Conservation (phyloP, 768 basidiomycete genomes). For the Mycena crocata region DNA sequence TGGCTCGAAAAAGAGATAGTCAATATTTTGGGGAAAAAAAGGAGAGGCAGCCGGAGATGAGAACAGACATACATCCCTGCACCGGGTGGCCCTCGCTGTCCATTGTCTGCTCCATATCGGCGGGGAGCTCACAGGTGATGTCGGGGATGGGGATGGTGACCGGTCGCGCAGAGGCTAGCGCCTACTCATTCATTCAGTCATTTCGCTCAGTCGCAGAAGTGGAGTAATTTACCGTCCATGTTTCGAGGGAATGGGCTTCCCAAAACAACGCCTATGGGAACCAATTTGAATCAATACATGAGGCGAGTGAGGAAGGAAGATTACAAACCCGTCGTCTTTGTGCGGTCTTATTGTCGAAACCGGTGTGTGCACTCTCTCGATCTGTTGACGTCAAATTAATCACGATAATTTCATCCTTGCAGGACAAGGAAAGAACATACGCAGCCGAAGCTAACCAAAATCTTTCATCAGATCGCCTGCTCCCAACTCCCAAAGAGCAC, state of each 20-base stretch:
- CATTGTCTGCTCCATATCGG: background rate
- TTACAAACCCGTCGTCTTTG: slow-evolving; percentile 3
- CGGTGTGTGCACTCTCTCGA: slow-evolving; percentile 1
- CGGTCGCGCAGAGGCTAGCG: slow-evolving; percentile 41
- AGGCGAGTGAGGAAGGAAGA: slow-evolving; percentile 5
- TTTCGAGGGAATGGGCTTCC: slow-evolving; percentile 21
- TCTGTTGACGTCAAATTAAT: background rate
- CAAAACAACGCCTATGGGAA: slow-evolving; percentile 16
- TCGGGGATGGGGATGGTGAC: slow-evolving; percentile 1
- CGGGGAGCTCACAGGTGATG: background rate
- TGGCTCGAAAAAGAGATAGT: too few relatives aligned
- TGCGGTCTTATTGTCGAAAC: background rate
- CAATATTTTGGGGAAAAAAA: too few relatives aligned
- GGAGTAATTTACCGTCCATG: slow-evolving; percentile 37
- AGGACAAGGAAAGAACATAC: background rate
- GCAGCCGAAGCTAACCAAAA: background rate
- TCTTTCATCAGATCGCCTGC: background rate
- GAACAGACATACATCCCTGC: background rate
- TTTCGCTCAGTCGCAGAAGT: background rate
- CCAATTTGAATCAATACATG: slow-evolving; percentile 23
- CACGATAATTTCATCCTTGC: background rate
- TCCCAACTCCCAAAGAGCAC: too few relatives aligned
- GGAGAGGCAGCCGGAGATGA: background rate
- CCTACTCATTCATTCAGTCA: slow-evolving; percentile 21
- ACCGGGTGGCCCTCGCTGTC: background rate